Evolutionary conservation across 2,329 filamentous ascomycete species (phyloP), one percentile per base, ranked within the genome.

Genomic region (Calonectria pseudoreteaudii): DNA sequence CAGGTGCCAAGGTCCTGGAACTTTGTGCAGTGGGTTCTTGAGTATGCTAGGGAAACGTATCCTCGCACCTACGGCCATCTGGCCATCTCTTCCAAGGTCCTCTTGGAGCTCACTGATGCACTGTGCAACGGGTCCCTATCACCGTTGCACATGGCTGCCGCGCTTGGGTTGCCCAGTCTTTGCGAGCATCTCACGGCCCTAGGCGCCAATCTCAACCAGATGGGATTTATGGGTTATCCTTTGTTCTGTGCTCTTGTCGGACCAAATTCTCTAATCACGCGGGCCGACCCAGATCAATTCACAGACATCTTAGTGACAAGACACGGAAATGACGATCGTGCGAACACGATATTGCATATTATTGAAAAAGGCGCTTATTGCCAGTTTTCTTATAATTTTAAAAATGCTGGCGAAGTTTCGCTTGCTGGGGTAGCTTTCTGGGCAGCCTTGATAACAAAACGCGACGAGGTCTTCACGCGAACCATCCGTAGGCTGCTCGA

Each of bases 1-100:
- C 70, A 74, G 2, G 56, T 71, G 0, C 70, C 78, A 0, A 79
- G 74, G 28, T 76, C 79, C 0, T 81, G 77, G 60, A 83, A 81
- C 71, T 84, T 85, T 38, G 79, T 82, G 13, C 84, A 85, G 26
- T 86, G 85, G 84, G 77, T 78, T 4, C 71, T 86, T 26, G 83
- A 85, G 56, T 85, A 83, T 71, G 81, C 80, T 1, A 77, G 81
- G 26, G 76, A 80, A 26, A 80, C 73, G 3, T 84, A 78, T 66
- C 83, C 84, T 1, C 73, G 76, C 1, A 73, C 71, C 0, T 78
- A 80, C 7, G 78, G 82, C 13, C 30, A 67, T 8, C 36, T 77
- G 13, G 78, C 80, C 3, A 47, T 80, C 0, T 78, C 80, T 0
- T 72, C 77, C 28, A 75, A 76, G n/a, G 73, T 73, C 13, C 72